Evolutionary conservation across 2,329 filamentous ascomycete genomes (phyloP), one percentile per base, ranked within the genome.

Genomic region (Penicillium capsulatum): DNA sequence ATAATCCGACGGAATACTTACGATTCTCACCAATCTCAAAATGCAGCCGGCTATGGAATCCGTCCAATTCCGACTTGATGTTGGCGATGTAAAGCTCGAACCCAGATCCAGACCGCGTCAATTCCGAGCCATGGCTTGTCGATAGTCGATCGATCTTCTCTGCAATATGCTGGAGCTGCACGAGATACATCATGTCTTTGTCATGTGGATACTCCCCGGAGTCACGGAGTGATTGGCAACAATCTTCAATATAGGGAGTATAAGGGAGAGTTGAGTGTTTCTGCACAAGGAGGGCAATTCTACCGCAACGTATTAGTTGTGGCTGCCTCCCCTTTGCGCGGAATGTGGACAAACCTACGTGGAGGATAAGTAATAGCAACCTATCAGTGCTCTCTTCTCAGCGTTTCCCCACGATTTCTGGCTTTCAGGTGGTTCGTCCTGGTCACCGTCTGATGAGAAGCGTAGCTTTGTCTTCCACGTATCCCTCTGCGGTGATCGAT

Each of bases 311-410:
- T n/a, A n/a, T n/a, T n/a, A n/a, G n/a, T n/a, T n/a, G n/a, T n/a
- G n/a, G n/a, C n/a, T n/a, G n/a, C n/a, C n/a, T n/a, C n/a, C n/a
- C n/a, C n/a, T n/a, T n/a, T n/a, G n/a, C n/a, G n/a, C n/a, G n/a
- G n/a, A n/a, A n/a, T n/a, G n/a, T 8, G 10, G 3, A 10, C 37
- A 27, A 9, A 56, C 62, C 44, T 48, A 69, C 68, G 61, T 60
- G 4, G 67, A 68, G 8, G 66, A 64, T 9, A 72, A 50, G 43
- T 68, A 70, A 44, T 67, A 73, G 17, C 67, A 64, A 3, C 68
- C 70, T 3, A 66, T 63, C 9, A 69, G 58, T 2, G 69, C 68
- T 32, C 70, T 61, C 36, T 70, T 64, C 37, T 69, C 68, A 16
- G 71, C 70, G n/a, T 48, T 40, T 3, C 62, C 58, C 56, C 58